Evolutionary conservation across 1,284 basidiomycete species (phyloP).

Genomic region (Cryptococcus wingfieldii): DNA sequence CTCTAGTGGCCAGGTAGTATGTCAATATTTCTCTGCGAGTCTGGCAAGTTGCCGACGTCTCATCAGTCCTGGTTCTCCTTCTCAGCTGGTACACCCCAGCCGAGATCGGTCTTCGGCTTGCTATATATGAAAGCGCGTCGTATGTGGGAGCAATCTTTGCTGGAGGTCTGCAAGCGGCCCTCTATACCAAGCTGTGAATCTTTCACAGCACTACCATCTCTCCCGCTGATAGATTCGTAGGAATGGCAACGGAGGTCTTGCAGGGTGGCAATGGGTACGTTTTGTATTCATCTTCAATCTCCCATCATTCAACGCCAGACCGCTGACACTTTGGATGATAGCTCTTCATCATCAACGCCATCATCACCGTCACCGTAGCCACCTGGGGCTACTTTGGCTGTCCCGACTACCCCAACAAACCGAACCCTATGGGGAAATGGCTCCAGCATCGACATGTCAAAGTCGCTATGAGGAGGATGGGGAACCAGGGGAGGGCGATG

Average conservation of each 20-base stretch:
- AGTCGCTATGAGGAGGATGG: slow-evolving; percentile 15
- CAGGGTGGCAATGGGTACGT: slow-evolving; percentile 19
- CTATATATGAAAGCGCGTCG: slow-evolving; percentile 19
- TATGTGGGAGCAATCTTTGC: slow-evolving; percentile 19
- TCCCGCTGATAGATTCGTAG: neutral
- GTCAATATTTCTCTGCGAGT: neutral
- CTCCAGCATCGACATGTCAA: slow-evolving; percentile 15
- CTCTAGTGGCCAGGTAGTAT: too few species aligned
- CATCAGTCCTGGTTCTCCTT: slow-evolving; percentile 10
- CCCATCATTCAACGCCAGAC: too few species aligned
- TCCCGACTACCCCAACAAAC: slow-evolving; percentile 16
- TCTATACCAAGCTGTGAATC: slow-evolving; percentile 18
- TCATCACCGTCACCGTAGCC: slow-evolving; percentile 11
- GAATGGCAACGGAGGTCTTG: neutral
- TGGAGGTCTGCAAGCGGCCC: slow-evolving; percentile 24
- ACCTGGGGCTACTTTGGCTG: slow-evolving; percentile 19
- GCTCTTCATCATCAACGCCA: slow-evolving; percentile 15
- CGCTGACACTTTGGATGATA: neutral
- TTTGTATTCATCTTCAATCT: too few species aligned
- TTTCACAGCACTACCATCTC: neutral
- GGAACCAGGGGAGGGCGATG: slow-evolving; percentile 10
- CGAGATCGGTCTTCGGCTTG: slow-evolving; percentile 23
- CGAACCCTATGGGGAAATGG: slow-evolving; percentile 22
- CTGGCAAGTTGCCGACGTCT: neutral
- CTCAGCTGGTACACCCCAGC: slow-evolving; percentile 20